These are phyloP conservation scores for Populus trichocarpa DNA, from an alignment of 441 rosid genomes.

Conservation along the genomic window DNA sequence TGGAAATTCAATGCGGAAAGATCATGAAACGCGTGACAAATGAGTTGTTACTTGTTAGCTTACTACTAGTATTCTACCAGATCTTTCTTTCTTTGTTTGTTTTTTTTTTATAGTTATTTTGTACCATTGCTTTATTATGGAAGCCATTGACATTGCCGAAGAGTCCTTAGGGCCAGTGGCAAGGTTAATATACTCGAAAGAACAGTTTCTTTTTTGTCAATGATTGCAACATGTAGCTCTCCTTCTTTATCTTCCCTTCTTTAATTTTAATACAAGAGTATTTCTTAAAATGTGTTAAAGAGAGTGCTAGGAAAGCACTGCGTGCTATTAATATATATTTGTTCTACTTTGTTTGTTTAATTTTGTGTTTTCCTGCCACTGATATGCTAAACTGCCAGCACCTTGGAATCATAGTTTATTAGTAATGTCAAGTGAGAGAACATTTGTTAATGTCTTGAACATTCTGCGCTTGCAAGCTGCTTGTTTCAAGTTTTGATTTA, in stretches of 20 bases:
- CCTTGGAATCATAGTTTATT: background rate
- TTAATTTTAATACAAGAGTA: background rate
- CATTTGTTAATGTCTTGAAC: no score
- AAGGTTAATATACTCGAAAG: conserved; percentile 24
- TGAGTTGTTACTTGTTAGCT: conserved; percentile 11
- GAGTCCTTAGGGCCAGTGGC: background rate
- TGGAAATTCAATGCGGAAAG: conserved; percentile 24
- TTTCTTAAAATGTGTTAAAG: background rate
- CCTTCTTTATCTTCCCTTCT: background rate
- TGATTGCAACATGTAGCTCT: conserved; percentile 24
- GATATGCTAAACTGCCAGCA: background rate
- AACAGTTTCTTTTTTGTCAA: conserved; percentile 6
- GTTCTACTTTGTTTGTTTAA: background rate
- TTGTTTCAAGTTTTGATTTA: no score
- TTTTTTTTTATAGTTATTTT: background rate
- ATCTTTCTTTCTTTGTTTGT: background rate
- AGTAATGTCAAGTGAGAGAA: background rate
- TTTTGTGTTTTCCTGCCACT: background rate
- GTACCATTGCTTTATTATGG: background rate
- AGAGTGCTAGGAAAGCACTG: background rate
- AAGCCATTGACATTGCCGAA: conserved; percentile 15
- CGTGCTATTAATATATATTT: background rate
- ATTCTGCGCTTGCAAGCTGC: no score
- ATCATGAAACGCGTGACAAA: conserved; percentile 29
- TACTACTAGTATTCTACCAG: background rate